Evolutionary conservation across 2,329 filamentous ascomycete species (phyloP).

Genomic region (Fusarium irregulare): DNA sequence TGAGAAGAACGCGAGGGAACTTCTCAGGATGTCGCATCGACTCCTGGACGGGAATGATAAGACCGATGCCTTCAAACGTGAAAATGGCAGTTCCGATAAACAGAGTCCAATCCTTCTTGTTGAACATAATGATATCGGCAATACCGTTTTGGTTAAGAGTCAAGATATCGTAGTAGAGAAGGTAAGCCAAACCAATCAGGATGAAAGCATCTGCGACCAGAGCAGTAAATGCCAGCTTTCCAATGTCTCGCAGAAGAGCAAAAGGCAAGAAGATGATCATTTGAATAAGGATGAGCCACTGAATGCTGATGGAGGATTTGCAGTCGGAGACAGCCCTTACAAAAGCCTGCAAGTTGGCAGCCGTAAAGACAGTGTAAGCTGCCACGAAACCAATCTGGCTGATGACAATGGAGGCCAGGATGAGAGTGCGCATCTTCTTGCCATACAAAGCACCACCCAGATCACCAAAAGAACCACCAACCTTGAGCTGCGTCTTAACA

Average conservation of each 20-base stretch:
- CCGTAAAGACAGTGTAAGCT: slow-evolving; percentile 96
- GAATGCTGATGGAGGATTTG: slow-evolving; percentile 85
- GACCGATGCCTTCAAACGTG: slow-evolving; percentile 96
- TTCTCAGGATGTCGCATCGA: slow-evolving; percentile 93
- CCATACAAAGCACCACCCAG: slow-evolving; percentile 94
- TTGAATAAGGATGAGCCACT: slow-evolving; percentile 91
- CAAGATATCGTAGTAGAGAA: slow-evolving; percentile 94
- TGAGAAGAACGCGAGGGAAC: slow-evolving; percentile 87
- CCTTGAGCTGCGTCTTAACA: slow-evolving; percentile 83
- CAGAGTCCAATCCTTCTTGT: slow-evolving; percentile 90
- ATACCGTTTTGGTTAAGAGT: slow-evolving; percentile 82
- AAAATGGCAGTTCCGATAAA: slow-evolving; percentile 99
- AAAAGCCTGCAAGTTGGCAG: slow-evolving; percentile 94
- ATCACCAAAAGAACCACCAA: slow-evolving; percentile 96
- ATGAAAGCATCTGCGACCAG: slow-evolving; percentile 96
- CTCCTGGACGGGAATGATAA: slow-evolving; percentile 98
- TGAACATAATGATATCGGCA: slow-evolving; percentile 90
- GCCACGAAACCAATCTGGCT: slow-evolving; percentile 96
- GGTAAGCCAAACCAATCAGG: slow-evolving; percentile 87
- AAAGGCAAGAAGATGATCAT: slow-evolving; percentile 95
- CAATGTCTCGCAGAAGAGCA: slow-evolving; percentile 94
- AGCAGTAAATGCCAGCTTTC: slow-evolving; percentile 95
- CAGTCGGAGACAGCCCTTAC: slow-evolving; percentile 92
- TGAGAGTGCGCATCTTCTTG: slow-evolving; percentile 86
- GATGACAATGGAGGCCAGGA: slow-evolving; percentile 91